Conservation (phyloP, 306 rosid species). For the Pterocarpus santalinus region DNA sequence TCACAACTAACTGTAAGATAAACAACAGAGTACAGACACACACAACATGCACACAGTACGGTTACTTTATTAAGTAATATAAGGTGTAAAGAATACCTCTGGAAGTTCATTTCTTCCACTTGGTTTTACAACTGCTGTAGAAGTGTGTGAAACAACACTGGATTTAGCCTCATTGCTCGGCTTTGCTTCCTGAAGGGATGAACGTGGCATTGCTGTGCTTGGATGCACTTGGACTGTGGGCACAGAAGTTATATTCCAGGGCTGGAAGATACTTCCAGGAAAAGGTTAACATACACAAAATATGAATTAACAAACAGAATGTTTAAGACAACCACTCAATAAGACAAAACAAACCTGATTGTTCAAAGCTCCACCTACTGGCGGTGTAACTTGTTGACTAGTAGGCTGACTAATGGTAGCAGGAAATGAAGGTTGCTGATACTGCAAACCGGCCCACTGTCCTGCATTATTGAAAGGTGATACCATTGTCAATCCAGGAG, state of each 20-base stretch:
- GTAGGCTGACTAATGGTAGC: constrained; percentile 56
- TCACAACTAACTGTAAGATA: constrained; percentile 43
- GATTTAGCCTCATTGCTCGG: constrained; percentile 50
- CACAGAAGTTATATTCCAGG: constrained; percentile 57
- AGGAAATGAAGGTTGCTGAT: constrained; percentile 62
- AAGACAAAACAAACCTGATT: constrained; percentile 68
- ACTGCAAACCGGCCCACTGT: constrained; percentile 68
- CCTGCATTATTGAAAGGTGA: constrained; percentile 56
- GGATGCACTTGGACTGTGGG: constrained; percentile 57
- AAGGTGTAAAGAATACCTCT: constrained; percentile 57
- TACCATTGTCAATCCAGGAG: constrained; percentile 53
- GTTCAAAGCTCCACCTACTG: constrained; percentile 61
- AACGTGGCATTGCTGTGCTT: constrained; percentile 56
- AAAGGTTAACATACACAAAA: constrained; percentile 41
- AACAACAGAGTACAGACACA: constrained; percentile 11
- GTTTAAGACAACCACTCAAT: constrained; percentile 35
- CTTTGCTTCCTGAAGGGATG: constrained; percentile 52
- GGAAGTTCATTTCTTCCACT: constrained; percentile 85
- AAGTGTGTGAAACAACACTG: constrained; percentile 54
- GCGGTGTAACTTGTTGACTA: constrained; percentile 60
- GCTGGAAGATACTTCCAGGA: constrained; percentile 57
- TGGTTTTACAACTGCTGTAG: constrained; percentile 60
- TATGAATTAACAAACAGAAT: constrained; percentile 39
- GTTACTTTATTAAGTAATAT: constrained; percentile 36
- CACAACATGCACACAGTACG: constrained; percentile 10